phyloP scores from a whole-genome alignment of 139 green algal species.

The Gonium pectorale region DNA sequence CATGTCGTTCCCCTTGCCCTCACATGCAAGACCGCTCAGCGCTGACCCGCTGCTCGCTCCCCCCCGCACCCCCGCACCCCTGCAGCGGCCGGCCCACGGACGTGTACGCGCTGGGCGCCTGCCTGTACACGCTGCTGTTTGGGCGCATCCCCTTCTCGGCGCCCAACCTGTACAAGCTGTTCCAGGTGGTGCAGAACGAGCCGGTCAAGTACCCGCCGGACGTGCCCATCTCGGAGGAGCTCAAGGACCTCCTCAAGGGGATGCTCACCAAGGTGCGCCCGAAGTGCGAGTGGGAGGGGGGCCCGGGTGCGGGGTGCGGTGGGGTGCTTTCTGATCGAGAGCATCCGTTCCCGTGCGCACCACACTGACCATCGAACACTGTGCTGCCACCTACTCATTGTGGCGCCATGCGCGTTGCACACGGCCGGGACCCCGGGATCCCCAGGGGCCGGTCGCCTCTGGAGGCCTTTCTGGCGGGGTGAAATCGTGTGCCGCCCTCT shows the following conservation, averaged over 20 bases:
- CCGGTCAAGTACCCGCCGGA: constrained; percentile 75
- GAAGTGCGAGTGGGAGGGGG: too few species aligned
- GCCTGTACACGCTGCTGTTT: constrained; percentile 86
- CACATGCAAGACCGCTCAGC: neutral
- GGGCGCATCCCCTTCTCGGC: constrained; percentile 85
- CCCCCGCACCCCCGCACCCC: neutral
- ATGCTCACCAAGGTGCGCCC: constrained; percentile 85
- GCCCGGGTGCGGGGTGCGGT: too few species aligned
- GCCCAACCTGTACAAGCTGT: constrained; percentile 82
- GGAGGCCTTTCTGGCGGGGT: too few species aligned
- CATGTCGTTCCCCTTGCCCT: too few species aligned
- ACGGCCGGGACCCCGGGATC: too few species aligned
- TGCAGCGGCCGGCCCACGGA: constrained; percentile 81
- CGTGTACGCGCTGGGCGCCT: constrained; percentile 86
- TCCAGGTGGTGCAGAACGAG: constrained; percentile 83
- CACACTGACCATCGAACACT: too few species aligned
- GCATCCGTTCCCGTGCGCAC: too few species aligned
- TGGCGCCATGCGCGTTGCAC: too few species aligned
- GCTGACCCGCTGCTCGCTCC: neutral
- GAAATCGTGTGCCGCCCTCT: too few species aligned
- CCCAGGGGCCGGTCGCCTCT: too few species aligned
- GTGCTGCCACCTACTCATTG: too few species aligned
- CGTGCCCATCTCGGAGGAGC: constrained; percentile 59
- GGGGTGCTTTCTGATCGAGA: too few species aligned
- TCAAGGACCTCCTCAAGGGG: constrained; percentile 73